Percentiles rank a stretch among this genome's conserved stretches.
Conservation (phyloP, 805 yeast species). For the Metschnikowia gelsemii region DNA sequence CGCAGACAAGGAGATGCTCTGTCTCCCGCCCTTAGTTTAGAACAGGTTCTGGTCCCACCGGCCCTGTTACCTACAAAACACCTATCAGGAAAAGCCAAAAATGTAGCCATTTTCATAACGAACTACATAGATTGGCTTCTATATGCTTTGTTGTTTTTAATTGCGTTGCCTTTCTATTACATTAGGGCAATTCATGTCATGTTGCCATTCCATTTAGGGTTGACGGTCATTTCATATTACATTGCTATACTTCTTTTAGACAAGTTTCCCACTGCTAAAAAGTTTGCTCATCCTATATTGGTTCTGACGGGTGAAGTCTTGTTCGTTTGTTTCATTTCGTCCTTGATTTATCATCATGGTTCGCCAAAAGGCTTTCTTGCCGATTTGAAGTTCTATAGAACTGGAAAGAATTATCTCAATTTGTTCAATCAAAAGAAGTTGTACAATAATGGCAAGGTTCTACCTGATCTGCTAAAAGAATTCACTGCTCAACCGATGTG, state of each 20-base stretch:
- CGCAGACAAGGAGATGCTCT: neutral
- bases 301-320: conserved; percentile 64
- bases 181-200: conserved; percentile 47
- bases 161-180: conserved; percentile 62
- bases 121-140: conserved; percentile 56
- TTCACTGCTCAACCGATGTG: conserved; percentile 40
- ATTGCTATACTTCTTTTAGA: conserved; percentile 47
- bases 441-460: conserved; percentile 29
- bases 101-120: conserved; percentile 36
- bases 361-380: conserved; percentile 49
- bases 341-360: conserved; percentile 46
- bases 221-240: conserved; percentile 58
- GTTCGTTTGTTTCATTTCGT: conserved; percentile 59
- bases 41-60: neutral
- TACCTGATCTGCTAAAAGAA: conserved; percentile 10
- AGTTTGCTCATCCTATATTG: conserved; percentile 69
- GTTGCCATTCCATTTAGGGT: conserved; percentile 60
- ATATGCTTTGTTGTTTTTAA: conserved; percentile 47
- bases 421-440: conserved; percentile 47
- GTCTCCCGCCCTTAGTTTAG: no score
- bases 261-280: conserved; percentile 44
- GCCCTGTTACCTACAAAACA: neutral
- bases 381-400: conserved; percentile 56
- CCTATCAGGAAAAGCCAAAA: conserved; percentile 19
- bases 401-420: conserved; percentile 64